phyloP scores from a whole-genome alignment of 257 asterid genomes.

The Solanum peruvianum region DNA sequence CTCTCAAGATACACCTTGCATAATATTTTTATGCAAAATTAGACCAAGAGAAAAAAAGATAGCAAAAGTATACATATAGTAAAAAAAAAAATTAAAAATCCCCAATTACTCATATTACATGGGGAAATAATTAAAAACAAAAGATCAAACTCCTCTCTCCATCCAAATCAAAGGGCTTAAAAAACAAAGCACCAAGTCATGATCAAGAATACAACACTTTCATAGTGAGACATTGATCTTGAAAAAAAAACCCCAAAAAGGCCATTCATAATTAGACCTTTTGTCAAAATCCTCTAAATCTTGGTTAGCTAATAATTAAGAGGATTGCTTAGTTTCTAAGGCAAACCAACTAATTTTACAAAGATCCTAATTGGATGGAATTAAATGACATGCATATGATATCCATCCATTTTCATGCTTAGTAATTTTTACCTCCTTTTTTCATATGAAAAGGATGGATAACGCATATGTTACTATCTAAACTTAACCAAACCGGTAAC shows the following conservation, averaged over 20 bases:
- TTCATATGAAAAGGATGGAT: conserved; percentile 28
- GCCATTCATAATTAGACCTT: conserved; percentile 5
- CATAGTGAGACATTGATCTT: not conserved
- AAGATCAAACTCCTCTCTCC: conserved; percentile 25
- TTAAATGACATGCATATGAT: not conserved
- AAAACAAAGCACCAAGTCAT: not conserved
- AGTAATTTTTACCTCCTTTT: not conserved
- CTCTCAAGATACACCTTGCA: conserved; percentile 45
- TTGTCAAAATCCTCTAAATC: not conserved
- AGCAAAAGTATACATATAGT: conserved; percentile 13
- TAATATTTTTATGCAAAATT: conserved; percentile 14
- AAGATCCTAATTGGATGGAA: not conserved
- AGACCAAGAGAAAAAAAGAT: conserved; percentile 4
- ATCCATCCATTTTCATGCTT: conserved; percentile 29
- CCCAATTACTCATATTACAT: conserved; percentile 21
- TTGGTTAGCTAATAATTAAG: not conserved
- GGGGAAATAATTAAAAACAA: conserved; percentile 21
- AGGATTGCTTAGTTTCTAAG: conserved; percentile 34
- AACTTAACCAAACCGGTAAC: not conserved
- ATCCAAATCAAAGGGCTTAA: conserved; percentile 24
- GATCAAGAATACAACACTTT: not conserved
- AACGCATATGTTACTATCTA: conserved; percentile 2
- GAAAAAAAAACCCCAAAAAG: not conserved
- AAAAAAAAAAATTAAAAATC: conserved; percentile 7
- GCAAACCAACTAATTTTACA: conserved; percentile 41